Conservation (phyloP, 1,284 basidiomycete species). For the Microstroma glucosiphilum region DNA sequence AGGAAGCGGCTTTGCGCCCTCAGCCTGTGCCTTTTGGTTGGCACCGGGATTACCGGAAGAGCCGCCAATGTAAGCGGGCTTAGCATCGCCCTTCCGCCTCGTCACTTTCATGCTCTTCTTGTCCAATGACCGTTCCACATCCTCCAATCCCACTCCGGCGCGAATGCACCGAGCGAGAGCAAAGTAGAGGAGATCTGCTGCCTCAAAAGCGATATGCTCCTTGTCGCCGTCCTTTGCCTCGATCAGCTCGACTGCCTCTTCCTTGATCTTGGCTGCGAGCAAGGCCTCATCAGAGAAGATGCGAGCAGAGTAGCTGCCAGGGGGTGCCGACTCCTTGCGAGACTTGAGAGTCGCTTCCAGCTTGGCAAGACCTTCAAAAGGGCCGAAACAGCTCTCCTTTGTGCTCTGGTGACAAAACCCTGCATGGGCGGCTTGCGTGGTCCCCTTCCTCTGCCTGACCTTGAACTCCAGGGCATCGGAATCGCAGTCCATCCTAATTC, state of each 20-base stretch:
- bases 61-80: conserved; percentile 66
- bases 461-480: conserved; percentile 84
- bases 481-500: conserved; percentile 85
- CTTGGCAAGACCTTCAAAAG: conserved; percentile 66
- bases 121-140: conserved; percentile 80
- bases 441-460: conserved; percentile 74
- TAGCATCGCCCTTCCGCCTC: conserved; percentile 84
- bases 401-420: conserved; percentile 85
- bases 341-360: conserved; percentile 75
- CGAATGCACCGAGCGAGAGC: conserved; percentile 78
- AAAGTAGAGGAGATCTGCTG: conserved; percentile 93
- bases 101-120: conserved; percentile 80
- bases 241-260: conserved; percentile 95
- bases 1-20: conserved; percentile 25
- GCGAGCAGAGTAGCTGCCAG: conserved; percentile 84
- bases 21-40: conserved; percentile 32
- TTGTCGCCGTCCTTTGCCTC: conserved; percentile 73
- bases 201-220: conserved; percentile 75
- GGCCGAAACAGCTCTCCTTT: conserved; percentile 67
- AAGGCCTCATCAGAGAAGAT: conserved; percentile 78
- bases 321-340: conserved; percentile 69
- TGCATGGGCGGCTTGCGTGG: conserved; percentile 20
- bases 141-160: conserved; percentile 73
- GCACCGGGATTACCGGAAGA: conserved; percentile 43
- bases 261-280: conserved; percentile 87